phyloP scores from a whole-genome alignment of 371 early-diverging fungal genomes.

The Mortierella sp. region DNA sequence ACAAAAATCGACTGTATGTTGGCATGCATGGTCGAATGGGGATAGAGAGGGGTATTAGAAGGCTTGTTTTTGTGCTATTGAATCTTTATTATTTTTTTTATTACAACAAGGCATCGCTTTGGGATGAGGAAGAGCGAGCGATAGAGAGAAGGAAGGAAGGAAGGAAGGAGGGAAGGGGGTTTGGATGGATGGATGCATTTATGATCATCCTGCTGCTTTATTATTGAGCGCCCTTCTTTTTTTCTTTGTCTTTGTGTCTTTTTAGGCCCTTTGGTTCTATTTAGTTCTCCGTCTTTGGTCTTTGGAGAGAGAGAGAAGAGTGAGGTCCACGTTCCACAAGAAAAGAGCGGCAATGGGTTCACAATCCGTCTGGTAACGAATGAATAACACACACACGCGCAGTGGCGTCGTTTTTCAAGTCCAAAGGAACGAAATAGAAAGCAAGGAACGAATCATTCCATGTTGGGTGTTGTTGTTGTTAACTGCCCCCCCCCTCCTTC shows the following conservation, averaged over 20 bases:
- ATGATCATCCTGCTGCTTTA: neutral
- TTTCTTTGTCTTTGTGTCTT: neutral
- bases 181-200: neutral
- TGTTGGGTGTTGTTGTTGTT: no score
- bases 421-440: neutral
- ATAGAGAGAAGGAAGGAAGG: neutral
- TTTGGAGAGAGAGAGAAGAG: neutral
- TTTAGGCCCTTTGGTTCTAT: neutral
- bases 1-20: neutral
- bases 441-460: no score
- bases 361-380: neutral
- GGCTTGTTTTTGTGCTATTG: neutral
- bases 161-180: neutral
- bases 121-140: no score
- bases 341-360: slow-evolving; percentile 11
- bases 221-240: neutral
- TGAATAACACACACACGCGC: no score
- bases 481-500: no score
- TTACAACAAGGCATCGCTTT: neutral
- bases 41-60: no score
- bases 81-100: neutral
- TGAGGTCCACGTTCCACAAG: slow-evolving; percentile 14
- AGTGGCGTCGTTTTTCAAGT: neutral
- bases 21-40: slow-evolving; percentile 1
- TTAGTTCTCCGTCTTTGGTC: neutral